Base-by-base conservation (phyloP, 148 eudicot species). In the Amaranthus hypochondriacus region DNA sequence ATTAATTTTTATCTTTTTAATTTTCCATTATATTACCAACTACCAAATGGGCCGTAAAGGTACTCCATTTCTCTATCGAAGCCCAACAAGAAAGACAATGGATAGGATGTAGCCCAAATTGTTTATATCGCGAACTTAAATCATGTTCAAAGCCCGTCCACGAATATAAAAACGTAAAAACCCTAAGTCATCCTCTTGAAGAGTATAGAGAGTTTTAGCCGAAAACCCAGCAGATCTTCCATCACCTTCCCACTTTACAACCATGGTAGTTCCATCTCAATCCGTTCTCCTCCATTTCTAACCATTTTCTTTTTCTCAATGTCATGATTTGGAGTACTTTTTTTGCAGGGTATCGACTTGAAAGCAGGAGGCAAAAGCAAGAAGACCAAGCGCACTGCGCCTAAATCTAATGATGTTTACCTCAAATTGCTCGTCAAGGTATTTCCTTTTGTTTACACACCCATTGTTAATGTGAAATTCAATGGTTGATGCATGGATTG, bases 281-380 rank as follows among this genome's bases (percentile, higher is more conserved):
- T 43, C 50, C 21, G 51, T 28, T 5, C 55, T 15, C 12, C 13
- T 14, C 13, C 10, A 14, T 68, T 18, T 65, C 73, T 28, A 4
- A 28, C 13, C 15, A 18, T 9, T 21, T 7, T 48, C 53, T 18
- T 51, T 21, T 18, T 8, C 2, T 12, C 3, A 18, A 60, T 49
- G 50, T 9, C 3, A 9, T 18, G 13, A 21, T 51, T 55, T 18
- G 1, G 5, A 54, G n/a, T 44, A 9, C 13, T 71, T 13, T 43
- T 18, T 13, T 66, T 52, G 57, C 57, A 81, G 84, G 84, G 84
- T 73, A 81, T 81, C 42, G 84, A 81, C 54, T 77, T 81, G 75
- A 77, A 77, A 75, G 84, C 84, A 7, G 84, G 84, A n/a, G 84
- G 84, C n/a, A 81, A 81, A 74, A 73, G 84, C 75, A 81, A 81